These are phyloP conservation scores for Phytophthora fragariaefolia DNA, from an alignment of 352 stramenopile species.

Conservation along the genomic window DNA sequence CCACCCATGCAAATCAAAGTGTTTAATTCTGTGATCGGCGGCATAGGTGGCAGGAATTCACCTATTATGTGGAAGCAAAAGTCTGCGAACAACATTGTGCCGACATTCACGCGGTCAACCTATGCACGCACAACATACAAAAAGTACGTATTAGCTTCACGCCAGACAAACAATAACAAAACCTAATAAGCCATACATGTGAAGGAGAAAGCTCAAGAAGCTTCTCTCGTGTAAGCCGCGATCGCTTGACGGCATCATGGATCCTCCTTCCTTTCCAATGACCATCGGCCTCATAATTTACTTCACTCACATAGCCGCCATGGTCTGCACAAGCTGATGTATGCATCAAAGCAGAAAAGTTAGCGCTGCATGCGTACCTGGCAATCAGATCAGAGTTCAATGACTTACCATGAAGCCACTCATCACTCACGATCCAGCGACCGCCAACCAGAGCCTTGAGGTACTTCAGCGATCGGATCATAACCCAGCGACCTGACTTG, in stretches of 20 bases:
- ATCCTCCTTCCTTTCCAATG: slow-evolving; percentile 65
- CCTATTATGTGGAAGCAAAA: slow-evolving; percentile 80
- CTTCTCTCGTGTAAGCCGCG: slow-evolving; percentile 48
- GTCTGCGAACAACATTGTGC: slow-evolving; percentile 73
- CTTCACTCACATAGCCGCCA: slow-evolving; percentile 50
- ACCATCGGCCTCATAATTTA: slow-evolving; percentile 63
- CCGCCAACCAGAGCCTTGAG: slow-evolving; percentile 81
- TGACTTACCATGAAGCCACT: slow-evolving; percentile 72
- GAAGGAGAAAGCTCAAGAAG: slow-evolving; percentile 35
- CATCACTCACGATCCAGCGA: slow-evolving; percentile 86
- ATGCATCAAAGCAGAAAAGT: slow-evolving; percentile 9
- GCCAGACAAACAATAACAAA: slow-evolving; percentile 3
- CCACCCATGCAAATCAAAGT: slow-evolving; percentile 72
- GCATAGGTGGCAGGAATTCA: slow-evolving; percentile 83
- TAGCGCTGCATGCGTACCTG: neutral
- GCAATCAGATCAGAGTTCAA: neutral
- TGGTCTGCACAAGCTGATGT: slow-evolving; percentile 46
- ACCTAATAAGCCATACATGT: slow-evolving; percentile 28
- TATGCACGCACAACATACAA: neutral
- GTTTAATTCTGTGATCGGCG: slow-evolving; percentile 67
- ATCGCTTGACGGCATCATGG: slow-evolving; percentile 58
- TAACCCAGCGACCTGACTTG: slow-evolving; percentile 72
- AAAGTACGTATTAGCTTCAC: neutral
- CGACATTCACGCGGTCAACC: slow-evolving; percentile 36
- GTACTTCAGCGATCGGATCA: slow-evolving; percentile 88